Evolutionary conservation across 2,329 filamentous ascomycete genomes (phyloP), one percentile per base, ranked within the genome.

Genomic region (Cladosporium velox): DNA sequence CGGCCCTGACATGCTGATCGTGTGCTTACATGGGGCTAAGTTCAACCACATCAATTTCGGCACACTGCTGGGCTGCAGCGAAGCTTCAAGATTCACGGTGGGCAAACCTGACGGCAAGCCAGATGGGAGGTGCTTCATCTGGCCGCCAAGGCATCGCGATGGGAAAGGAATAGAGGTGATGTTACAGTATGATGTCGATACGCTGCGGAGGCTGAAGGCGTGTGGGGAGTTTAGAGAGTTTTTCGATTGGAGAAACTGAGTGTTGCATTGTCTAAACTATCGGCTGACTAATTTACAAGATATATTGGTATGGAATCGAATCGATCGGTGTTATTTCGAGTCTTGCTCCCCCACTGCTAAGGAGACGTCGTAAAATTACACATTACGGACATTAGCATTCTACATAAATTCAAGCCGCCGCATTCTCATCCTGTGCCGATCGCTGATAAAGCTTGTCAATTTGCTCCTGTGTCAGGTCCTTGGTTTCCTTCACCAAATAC

Each of bases 401-500:
- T 47, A 21, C 41, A 21, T 4, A 24, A 21, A 8, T 8, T 47
- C n/a, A 47, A 21, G 41, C 41, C n/a, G n/a, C 3, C 10, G 7
- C 41, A 3, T 5, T 47, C 4, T 8, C 41, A 21, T 47, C n/a
- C n/a, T 47, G n/a, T 47, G n/a, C 41, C 12, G 41, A 11, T n/a
- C 51, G 11, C 15, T 54, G 7, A 10, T 54, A 54, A 10, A 54
- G 28, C 24, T 30, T 18, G n/a, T 57, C 54, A 26, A 57, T 57
- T 15, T 57, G 18, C 12, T 38, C 28, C n/a, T 57, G 54, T 14
- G 54, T 32, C 24, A 82, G 74, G 4, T 81, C 82, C 72, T 82
- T 83, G 76, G 85, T 86, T 71, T 88, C 85, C 0, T 86, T 85
- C 0, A 87, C 75, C 41, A 77, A 76, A 12, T 79, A 74, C 76